phyloP scores from a whole-genome alignment of 129 eudicot genomes.

The Saposhnikovia divaricata region DNA sequence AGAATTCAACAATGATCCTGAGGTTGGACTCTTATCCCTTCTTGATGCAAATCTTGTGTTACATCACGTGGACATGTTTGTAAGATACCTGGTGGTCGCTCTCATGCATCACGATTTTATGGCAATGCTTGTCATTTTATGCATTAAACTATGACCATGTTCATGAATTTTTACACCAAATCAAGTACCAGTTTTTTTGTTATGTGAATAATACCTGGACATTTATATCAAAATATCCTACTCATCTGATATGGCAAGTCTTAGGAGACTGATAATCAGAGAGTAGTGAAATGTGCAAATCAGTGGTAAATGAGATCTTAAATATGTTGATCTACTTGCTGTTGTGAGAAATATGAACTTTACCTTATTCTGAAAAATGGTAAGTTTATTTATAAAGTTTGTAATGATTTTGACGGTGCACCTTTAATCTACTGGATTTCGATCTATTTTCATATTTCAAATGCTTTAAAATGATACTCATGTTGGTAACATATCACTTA shows the following conservation, averaged over 20 bases:
- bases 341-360: neutral
- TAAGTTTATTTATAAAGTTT: neutral
- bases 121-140: neutral
- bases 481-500: neutral
- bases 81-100: neutral
- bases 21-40: slow-evolving; percentile 37
- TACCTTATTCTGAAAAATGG: neutral
- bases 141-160: neutral
- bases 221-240: neutral
- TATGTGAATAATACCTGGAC: neutral
- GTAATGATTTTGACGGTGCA: neutral
- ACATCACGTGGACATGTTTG: neutral
- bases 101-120: neutral
- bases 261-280: neutral
- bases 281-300: neutral
- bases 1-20: slow-evolving; percentile 74
- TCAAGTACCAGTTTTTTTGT: neutral
- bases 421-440: neutral
- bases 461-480: neutral
- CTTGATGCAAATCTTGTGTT: neutral
- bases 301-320: neutral
- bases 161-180: neutral
- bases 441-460: neutral
- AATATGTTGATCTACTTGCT: neutral
- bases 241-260: neutral